Conservation (phyloP, 1,139 yeast species). For the Sugiyamaella xylanicola region DNA sequence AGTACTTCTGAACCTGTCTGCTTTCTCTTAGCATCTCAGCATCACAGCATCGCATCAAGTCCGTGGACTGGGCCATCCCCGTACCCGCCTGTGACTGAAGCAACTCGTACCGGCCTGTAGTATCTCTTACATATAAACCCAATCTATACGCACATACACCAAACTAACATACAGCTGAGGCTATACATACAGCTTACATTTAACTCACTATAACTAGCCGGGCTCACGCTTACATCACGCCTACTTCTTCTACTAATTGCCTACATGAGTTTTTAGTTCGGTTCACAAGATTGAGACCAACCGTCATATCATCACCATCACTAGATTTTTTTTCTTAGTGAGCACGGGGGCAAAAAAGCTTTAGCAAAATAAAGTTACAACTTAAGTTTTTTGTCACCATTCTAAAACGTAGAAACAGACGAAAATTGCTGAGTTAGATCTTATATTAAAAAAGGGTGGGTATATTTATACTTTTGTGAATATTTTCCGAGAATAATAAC, state of each 20-base stretch:
- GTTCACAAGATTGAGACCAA: background rate
- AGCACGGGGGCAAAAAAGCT: background rate
- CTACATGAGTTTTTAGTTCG: background rate
- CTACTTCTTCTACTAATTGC: background rate
- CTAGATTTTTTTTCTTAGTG: background rate
- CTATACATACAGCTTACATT: background rate
- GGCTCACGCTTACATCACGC: conserved; percentile 3
- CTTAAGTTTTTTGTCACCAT: background rate
- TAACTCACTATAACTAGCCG: background rate
- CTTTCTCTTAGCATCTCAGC: no score
- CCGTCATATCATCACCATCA: background rate
- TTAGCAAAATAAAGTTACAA: background rate
- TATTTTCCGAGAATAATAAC: background rate
- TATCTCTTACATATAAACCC: background rate
- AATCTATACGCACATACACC: background rate
- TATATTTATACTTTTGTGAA: background rate
- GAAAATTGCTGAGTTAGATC: background rate
- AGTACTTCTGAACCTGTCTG: no score
- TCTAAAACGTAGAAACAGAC: background rate
- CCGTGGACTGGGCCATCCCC: no score
- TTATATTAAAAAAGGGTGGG: conserved; percentile 1
- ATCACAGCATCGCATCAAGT: no score
- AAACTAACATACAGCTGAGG: background rate
- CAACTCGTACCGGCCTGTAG: background rate
- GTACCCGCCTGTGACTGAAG: no score